phyloP scores from a whole-genome alignment of 805 yeast genomes.

The Ogataea paradorogensis region DNA sequence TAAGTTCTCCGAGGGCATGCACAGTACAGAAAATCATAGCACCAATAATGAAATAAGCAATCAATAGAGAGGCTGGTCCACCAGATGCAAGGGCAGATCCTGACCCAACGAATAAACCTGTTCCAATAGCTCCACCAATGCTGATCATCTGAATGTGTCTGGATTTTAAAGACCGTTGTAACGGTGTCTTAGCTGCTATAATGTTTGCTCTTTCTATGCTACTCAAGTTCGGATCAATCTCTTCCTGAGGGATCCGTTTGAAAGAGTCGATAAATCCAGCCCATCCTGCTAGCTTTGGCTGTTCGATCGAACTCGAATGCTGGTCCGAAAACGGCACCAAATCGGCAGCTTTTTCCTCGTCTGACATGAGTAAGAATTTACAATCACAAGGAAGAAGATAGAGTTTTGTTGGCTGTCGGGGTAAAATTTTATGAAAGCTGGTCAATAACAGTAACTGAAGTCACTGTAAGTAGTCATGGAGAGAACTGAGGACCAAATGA shows the following conservation, averaged over 20 bases:
- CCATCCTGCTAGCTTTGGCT: constrained; percentile 20
- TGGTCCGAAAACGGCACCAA: neutral
- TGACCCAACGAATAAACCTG: constrained; percentile 71
- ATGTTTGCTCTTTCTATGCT: constrained; percentile 41
- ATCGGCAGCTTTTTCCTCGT: constrained; percentile 1
- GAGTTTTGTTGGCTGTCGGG: too few relatives aligned
- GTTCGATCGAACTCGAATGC: neutral
- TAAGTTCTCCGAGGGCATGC: constrained; percentile 58
- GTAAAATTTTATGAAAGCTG: too few relatives aligned
- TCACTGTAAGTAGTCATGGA: too few relatives aligned
- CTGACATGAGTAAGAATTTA: neutral
- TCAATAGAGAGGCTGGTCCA: constrained; percentile 66
- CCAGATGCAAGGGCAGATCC: constrained; percentile 54
- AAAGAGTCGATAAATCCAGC: constrained; percentile 21
- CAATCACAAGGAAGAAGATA: neutral
- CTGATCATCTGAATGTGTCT: constrained; percentile 74
- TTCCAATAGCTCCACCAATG: constrained; percentile 74
- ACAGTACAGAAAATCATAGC: constrained; percentile 53
- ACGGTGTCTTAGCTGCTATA: constrained; percentile 42
- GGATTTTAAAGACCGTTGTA: constrained; percentile 46
- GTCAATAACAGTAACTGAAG: too few relatives aligned
- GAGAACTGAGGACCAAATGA: neutral
- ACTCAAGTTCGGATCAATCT: constrained; percentile 38
- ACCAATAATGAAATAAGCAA: constrained; percentile 53
- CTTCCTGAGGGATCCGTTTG: constrained; percentile 25